phyloP scores from a whole-genome alignment of 2,329 filamentous ascomycete genomes.

The Metarhizium guizhouense region DNA sequence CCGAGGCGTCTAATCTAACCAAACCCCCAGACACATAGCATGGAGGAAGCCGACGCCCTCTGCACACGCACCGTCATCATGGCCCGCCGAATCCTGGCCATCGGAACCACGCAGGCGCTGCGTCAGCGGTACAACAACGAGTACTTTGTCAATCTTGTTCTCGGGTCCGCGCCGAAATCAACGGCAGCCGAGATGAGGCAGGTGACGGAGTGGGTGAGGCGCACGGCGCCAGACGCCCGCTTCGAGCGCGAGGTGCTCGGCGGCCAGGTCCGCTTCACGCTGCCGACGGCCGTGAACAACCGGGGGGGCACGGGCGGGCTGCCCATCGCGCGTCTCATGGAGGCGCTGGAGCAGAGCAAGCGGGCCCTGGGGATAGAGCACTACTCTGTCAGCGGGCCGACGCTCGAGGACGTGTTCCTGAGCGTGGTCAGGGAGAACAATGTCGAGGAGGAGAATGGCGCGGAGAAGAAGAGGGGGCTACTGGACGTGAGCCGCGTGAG shows the following conservation, averaged over 20 bases:
- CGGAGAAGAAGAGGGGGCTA: constrained; percentile 18
- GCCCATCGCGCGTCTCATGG: constrained; percentile 61
- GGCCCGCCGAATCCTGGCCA: constrained; percentile 74
- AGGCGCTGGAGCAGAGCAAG: constrained; percentile 63
- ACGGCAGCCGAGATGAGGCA: constrained; percentile 55
- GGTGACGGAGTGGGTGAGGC: constrained; percentile 57
- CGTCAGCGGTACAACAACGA: constrained; percentile 67
- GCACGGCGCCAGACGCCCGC: constrained; percentile 52
- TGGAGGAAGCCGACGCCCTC: constrained; percentile 90
- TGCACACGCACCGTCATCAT: constrained; percentile 80
- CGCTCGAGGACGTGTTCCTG: constrained; percentile 85
- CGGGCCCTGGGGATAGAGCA: constrained; percentile 65
- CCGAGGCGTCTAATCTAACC: neutral
- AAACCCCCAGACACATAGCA: constrained; percentile 58
- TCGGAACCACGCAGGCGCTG: constrained; percentile 66
- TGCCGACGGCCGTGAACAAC: constrained; percentile 2
- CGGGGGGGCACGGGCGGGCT: constrained; percentile 20
- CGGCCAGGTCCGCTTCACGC: constrained; percentile 71
- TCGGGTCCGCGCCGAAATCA: constrained; percentile 65
- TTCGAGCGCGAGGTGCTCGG: constrained; percentile 71
- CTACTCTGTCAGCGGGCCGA: constrained; percentile 80
- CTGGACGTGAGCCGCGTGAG: too few species aligned
- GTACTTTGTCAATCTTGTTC: constrained; percentile 75
- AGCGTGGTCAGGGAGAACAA: constrained; percentile 74
- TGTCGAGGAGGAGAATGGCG: constrained; percentile 62